Evolutionary conservation across 306 rosid species (phyloP).

Genomic region (Sicyos edulis): DNA sequence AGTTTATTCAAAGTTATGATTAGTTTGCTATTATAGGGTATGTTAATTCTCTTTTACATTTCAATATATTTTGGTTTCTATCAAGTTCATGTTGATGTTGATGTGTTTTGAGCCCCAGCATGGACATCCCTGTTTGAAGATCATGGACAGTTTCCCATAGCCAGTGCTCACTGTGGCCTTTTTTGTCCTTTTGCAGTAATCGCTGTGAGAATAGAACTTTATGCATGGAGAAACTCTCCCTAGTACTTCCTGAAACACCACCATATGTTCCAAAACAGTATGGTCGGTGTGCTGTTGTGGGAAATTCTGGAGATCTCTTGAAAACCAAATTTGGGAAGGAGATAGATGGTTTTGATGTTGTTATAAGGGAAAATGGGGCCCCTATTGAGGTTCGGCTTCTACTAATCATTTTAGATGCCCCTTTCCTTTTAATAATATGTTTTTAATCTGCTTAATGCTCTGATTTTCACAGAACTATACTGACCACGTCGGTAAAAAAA

Average conservation of each 20-base stretch:
- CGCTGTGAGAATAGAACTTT: constrained; percentile 62
- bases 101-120: not conserved
- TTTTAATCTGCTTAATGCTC: constrained; percentile 20
- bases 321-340: constrained; percentile 84
- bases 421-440: constrained; percentile 16
- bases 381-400: constrained; percentile 58
- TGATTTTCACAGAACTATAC: constrained; percentile 62
- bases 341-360: constrained; percentile 77
- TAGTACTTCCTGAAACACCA: constrained; percentile 84
- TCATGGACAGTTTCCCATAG: not conserved
- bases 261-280: constrained; percentile 79
- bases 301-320: constrained; percentile 94
- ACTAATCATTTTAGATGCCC: constrained; percentile 18
- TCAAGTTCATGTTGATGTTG: not conserved
- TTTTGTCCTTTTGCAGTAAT: constrained; percentile 47
- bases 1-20: too few relatives aligned
- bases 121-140: not conserved
- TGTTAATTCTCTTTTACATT: too few relatives aligned
- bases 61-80: too few relatives aligned
- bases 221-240: constrained; percentile 81
- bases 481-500: constrained; percentile 70
- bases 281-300: constrained; percentile 89
- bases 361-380: constrained; percentile 94
- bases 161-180: not conserved
- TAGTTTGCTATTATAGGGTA: too few relatives aligned